These are phyloP conservation scores for Corinectria fuckeliana DNA, from an alignment of 2,329 filamentous ascomycete species.

Conservation along the genomic window DNA sequence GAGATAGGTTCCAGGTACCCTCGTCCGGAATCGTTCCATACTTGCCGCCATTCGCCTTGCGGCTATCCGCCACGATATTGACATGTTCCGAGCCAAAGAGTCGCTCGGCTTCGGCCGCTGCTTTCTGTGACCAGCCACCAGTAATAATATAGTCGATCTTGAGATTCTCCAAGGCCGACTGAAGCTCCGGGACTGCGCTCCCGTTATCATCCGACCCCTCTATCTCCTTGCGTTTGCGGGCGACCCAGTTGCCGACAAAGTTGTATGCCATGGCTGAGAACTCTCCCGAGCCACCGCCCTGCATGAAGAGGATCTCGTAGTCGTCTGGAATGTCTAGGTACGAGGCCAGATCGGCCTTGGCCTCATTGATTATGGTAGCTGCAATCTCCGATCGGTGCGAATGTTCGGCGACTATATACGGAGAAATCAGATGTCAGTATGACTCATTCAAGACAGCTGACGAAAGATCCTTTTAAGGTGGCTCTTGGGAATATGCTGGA, in stretches of 20 bases:
- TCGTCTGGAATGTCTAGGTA: constrained; percentile 84
- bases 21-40: constrained; percentile 85
- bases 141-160: constrained; percentile 91
- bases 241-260: constrained; percentile 82
- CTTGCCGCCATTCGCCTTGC: constrained; percentile 74
- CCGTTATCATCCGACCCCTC: no score
- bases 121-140: constrained; percentile 88
- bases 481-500: background rate
- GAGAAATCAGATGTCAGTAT: background rate
- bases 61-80: constrained; percentile 74
- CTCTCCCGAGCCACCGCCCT: constrained; percentile 84
- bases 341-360: constrained; percentile 74
- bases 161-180: constrained; percentile 73
- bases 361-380: constrained; percentile 76
- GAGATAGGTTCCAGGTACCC: constrained; percentile 75
- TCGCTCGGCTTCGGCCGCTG: constrained; percentile 79
- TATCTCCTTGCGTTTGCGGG: constrained; percentile 55
- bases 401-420: constrained; percentile 72
- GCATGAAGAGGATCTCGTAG: constrained; percentile 90
- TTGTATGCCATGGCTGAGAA: constrained; percentile 88
- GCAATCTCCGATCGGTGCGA: constrained; percentile 86
- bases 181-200: no score
- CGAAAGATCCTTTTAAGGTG: background rate
- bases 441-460: background rate
- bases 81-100: constrained; percentile 80